A percentile compares a stretch with the other conserved stretches of the same genome.
Evolutionary conservation across 2,329 filamentous ascomycete genomes (phyloP).

Genomic region (Ophiostoma tasmaniense): DNA sequence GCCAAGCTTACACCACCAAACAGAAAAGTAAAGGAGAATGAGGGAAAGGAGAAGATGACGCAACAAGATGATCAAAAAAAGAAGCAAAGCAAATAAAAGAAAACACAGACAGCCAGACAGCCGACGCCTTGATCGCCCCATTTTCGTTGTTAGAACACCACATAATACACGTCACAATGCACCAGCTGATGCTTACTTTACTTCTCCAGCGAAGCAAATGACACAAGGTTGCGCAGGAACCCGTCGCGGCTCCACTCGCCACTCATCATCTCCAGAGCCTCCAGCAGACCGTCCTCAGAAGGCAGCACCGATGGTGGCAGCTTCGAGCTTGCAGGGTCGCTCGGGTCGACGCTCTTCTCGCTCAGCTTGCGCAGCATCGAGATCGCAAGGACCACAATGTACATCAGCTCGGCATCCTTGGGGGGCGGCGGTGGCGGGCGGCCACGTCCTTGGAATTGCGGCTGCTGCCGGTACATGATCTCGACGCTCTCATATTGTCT

Average conservation of each 20-base stretch:
- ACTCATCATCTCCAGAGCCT: constrained; percentile 56
- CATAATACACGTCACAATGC: constrained; percentile 10
- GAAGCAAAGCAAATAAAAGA: background rate
- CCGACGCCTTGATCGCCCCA: constrained; percentile 9
- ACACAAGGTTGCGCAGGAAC: constrained; percentile 59
- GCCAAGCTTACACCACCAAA: background rate
- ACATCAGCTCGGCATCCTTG: constrained; percentile 46
- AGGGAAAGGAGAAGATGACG: background rate
- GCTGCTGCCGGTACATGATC: constrained; percentile 12
- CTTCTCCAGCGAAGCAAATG: constrained; percentile 47
- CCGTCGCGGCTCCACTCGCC: constrained; percentile 54
- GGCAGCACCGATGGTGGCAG: constrained; percentile 57
- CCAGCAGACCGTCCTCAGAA: constrained; percentile 57
- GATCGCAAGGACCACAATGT: constrained; percentile 60
- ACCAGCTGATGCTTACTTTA: background rate
- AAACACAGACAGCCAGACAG: background rate
- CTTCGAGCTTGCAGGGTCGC: constrained; percentile 37
- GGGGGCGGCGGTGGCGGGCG: constrained; percentile 22
- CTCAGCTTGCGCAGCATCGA: constrained; percentile 58
- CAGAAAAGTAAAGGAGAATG: background rate
- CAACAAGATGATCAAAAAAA: background rate
- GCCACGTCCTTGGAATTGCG: constrained; percentile 16
- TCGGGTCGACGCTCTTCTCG: constrained; percentile 58
- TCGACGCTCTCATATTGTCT: constrained; percentile 43
- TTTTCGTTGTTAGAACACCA: constrained; percentile 4